Base-by-base conservation (phyloP, 2,329 filamentous ascomycete species). In the Arthroderma sp. region DNA sequence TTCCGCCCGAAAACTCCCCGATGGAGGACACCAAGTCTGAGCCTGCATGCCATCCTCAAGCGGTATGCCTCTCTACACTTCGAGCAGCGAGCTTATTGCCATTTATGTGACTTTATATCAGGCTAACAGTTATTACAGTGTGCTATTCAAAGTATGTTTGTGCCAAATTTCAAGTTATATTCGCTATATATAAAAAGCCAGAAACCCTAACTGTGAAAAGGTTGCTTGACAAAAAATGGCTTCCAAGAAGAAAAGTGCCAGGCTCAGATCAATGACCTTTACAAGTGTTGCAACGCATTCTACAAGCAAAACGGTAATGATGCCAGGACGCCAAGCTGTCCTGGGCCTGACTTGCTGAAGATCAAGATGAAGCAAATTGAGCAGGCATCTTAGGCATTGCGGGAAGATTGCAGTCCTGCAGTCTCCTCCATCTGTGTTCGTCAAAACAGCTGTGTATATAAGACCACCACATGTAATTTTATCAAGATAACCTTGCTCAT, bases 201-300 rank as follows among this genome's bases (percentile, higher is more conserved):
- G 40, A 42, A 29, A 15, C 29, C 9, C 15, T 10, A 33, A 15
- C 41, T 15, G 11, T 29, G 33, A 29, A 11, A 29, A 47, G 86
- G 81, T 54, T 98, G 91, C 58, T 71, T 98, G 50, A 78, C 77
- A 39, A 89, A 80, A 64, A 88, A 88, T 62, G 79, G 78, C 44
- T 96, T 83, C 68, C 77, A 93, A 48, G 87, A 96, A 65, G 78
- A 78, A 37, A 93, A 80, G 58, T 98, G 91, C 64, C 77, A 82
- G 58, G 62, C 68, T 11, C 71, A 86, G 57, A 75, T 98, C 46
- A 81, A 89, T 60, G 85, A 86, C 2, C 69, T 98, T 27, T 98
- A 96, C 64, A 82, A 91, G 54, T 98, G 91, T 66, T 98, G 91
- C 64, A 80, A 88, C 57, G 75, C 77, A 8, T 94, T 96, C 61